Evolutionary conservation across 73 alveolate genomes (phyloP).

Genomic region (Tetrahymena malaccensis): DNA sequence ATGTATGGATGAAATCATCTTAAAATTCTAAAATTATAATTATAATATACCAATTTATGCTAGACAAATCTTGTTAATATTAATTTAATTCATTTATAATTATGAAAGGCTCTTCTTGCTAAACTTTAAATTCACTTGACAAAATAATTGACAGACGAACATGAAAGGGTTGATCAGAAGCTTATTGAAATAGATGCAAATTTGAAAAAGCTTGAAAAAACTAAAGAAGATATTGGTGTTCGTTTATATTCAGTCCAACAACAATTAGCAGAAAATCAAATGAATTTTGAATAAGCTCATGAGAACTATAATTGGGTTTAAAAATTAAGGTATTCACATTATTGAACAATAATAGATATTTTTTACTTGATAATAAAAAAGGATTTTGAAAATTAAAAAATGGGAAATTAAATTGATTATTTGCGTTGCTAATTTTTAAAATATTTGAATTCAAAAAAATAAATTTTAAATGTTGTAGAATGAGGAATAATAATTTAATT

Average conservation of each 20-base stretch:
- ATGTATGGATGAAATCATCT: conserved; percentile 24
- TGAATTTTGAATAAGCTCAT: conserved; percentile 76
- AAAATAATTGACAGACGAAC: conserved; percentile 72
- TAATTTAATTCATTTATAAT: not conserved
- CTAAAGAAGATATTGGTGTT: conserved; percentile 80
- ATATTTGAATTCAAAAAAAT: not conserved
- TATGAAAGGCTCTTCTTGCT: conserved; percentile 58
- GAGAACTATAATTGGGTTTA: conserved; percentile 74
- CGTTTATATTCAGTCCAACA: conserved; percentile 78
- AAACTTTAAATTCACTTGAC: conserved; percentile 64
- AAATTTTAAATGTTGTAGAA: not conserved
- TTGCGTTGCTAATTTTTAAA: not conserved
- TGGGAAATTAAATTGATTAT: not conserved
- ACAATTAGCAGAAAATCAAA: conserved; percentile 74
- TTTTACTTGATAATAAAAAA: no score
- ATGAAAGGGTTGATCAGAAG: conserved; percentile 66
- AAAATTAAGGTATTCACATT: conserved; percentile 19
- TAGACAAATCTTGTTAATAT: not conserved
- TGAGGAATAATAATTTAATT: not conserved
- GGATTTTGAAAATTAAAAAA: not conserved
- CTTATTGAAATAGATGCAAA: conserved; percentile 71
- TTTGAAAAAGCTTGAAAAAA: conserved; percentile 57
- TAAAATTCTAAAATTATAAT: no score
- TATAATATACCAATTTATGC: not conserved
- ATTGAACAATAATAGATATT: not conserved